Evolutionary conservation across 2,329 filamentous ascomycete species (phyloP).

Genomic region (Claviceps sorghi): DNA sequence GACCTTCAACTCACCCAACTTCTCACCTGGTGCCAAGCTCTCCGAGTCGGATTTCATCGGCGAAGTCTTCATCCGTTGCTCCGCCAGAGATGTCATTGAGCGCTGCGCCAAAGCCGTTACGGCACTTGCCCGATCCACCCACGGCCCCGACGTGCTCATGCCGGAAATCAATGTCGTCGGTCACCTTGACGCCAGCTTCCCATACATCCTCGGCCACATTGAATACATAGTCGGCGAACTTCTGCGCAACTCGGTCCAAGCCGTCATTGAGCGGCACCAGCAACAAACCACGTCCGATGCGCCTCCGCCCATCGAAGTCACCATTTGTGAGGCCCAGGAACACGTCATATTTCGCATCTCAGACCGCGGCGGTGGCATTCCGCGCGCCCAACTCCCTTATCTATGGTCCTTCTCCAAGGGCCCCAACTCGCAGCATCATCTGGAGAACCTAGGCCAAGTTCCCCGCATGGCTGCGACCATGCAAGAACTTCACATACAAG

Average conservation of each 20-base stretch:
- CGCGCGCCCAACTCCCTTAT: slow-evolving; percentile 69
- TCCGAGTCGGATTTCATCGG: slow-evolving; percentile 75
- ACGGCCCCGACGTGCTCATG: slow-evolving; percentile 54
- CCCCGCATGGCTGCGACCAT: slow-evolving; percentile 87
- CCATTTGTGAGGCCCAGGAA: slow-evolving; percentile 85
- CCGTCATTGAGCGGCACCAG: slow-evolving; percentile 62
- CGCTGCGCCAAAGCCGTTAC: slow-evolving; percentile 65
- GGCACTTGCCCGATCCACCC: slow-evolving; percentile 58
- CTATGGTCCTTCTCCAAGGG: slow-evolving; percentile 97
- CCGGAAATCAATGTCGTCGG: slow-evolving; percentile 74
- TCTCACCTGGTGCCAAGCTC: slow-evolving; percentile 66
- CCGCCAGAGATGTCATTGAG: slow-evolving; percentile 76
- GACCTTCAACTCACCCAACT: slow-evolving; percentile 81
- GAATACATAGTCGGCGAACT: slow-evolving; percentile 97
- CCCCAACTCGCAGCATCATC: slow-evolving; percentile 57
- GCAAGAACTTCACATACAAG: slow-evolving; percentile 57
- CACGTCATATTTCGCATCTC: slow-evolving; percentile 95
- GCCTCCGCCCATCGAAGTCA: slow-evolving; percentile 78
- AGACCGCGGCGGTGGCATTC: slow-evolving; percentile 86
- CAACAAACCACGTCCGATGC: slow-evolving; percentile 19
- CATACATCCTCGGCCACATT: slow-evolving; percentile 88
- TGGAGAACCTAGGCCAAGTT: slow-evolving; percentile 76
- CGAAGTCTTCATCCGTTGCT: slow-evolving; percentile 87
- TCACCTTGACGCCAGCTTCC: slow-evolving; percentile 79
- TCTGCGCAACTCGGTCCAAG: slow-evolving; percentile 86